Evolutionary conservation across 2,329 filamentous ascomycete species (phyloP).

Genomic region (Amauroascus niger): DNA sequence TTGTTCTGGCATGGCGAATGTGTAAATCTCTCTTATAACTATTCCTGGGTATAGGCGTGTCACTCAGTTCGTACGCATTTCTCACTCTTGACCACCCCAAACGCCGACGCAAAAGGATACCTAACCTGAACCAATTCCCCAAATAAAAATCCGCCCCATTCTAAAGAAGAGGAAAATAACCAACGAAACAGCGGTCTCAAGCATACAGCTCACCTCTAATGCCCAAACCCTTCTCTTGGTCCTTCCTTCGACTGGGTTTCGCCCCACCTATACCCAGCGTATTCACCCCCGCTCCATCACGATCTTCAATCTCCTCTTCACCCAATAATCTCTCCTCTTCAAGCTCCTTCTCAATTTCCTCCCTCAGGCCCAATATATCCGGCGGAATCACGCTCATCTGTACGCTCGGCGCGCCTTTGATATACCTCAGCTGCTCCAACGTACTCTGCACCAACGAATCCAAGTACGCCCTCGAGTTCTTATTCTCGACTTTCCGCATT

Average conservation of each 20-base stretch:
- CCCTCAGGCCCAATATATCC: constrained; percentile 52
- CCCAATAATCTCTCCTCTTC: constrained; percentile 34
- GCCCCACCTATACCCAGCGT: constrained; percentile 8
- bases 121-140: not conserved
- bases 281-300: constrained; percentile 21
- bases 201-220: constrained; percentile 30
- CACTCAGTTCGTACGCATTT: not conserved
- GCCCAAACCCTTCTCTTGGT: constrained; percentile 28
- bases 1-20: not conserved
- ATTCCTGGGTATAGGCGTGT: not conserved
- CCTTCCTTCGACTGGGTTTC: constrained; percentile 24
- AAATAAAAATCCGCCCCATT: not conserved
- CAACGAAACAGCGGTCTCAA: constrained; percentile 15
- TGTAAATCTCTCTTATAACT: not conserved
- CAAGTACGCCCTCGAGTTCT: constrained; percentile 67
- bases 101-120: not conserved
- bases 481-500: constrained; percentile 56
- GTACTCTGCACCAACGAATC: constrained; percentile 67
- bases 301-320: constrained; percentile 35
- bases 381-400: constrained; percentile 73
- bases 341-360: constrained; percentile 41
- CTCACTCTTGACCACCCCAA: not conserved
- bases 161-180: constrained; percentile 1
- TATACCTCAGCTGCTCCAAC: constrained; percentile 75
- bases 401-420: constrained; percentile 75